Evolutionary conservation across 139 green algal genomes (phyloP), one percentile per base, ranked within the genome.

Genomic region (Picochlorum sp.): DNA sequence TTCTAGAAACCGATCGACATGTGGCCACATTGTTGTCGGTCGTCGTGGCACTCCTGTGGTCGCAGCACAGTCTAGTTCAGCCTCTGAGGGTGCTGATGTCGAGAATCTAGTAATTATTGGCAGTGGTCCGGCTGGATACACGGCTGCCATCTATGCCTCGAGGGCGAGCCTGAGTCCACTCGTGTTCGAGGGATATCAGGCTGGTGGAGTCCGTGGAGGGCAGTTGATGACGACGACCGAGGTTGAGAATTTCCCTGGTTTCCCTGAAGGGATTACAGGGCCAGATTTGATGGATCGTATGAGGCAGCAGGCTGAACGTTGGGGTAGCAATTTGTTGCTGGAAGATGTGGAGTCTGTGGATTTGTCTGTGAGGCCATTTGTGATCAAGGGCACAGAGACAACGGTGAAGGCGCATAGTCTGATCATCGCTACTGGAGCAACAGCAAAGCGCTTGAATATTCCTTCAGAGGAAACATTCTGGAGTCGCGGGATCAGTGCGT

Each of bases 281-380:
- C 92, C 92, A 24, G 92, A 98, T 65, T 82, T 98, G 8, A 98
- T 98, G 92, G 92, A 97, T 59, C 71, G 77, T 18, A 98, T 98
- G 93, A 75, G 88, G 2, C 67, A 78, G 41, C 92, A 98, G 85
- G 90, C 93, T n/a, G 86, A 97, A 77, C 70, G 90, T 11, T 98
- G 92, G 93, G 93, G 93, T 30, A 76, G 90, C 24, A 79, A 87
- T 66, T 72, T 97, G 31, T 51, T 86, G 62, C 91, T 88, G 4
- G 93, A 99, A 75, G 93, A 99, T 73, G 94, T 99, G 6, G 87
- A 91, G 37, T 60, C 64, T 5, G 77, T 98, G 1, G 94, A 99
- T 72, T 71, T 96, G 0, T 74, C 57, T 2, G 20, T 63, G 16
- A 71, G 90, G 15, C 92, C 92, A 21, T 96, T 95, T 70, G 74